phyloP scores from a whole-genome alignment of 441 rosid genomes.

The Corymbia citriodora region DNA sequence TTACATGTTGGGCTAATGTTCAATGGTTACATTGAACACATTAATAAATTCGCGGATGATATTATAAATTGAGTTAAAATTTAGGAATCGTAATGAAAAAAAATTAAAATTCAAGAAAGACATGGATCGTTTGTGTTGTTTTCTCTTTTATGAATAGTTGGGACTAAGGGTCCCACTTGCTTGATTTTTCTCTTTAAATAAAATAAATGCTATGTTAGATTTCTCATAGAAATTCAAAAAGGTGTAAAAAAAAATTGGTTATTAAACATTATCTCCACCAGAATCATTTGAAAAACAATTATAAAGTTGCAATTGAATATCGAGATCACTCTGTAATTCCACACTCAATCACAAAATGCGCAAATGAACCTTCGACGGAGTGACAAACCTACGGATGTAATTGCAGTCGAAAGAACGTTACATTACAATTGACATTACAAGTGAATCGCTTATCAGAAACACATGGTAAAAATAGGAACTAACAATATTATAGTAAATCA shows the following conservation, averaged over 20 bases:
- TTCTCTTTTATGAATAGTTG: neutral
- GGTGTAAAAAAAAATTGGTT: neutral
- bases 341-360: neutral
- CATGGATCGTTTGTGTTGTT: no score
- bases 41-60: accelerated
- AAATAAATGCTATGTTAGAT: neutral
- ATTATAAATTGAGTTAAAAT: accelerated
- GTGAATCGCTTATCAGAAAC: neutral
- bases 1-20: accelerated
- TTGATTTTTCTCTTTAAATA: neutral
- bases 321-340: neutral
- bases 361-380: neutral
- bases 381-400: neutral
- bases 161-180: neutral
- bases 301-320: neutral
- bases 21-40: neutral
- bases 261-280: no score
- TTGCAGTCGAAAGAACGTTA: neutral
- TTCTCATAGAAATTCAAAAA: neutral
- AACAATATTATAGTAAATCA: neutral
- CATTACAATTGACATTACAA: neutral
- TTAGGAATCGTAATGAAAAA: no score
- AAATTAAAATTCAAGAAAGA: neutral
- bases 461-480: neutral
- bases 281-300: no score